These are phyloP conservation scores for Talaromyces sp. DNA, from an alignment of 2,329 filamentous ascomycete species.

Conservation along the genomic window DNA sequence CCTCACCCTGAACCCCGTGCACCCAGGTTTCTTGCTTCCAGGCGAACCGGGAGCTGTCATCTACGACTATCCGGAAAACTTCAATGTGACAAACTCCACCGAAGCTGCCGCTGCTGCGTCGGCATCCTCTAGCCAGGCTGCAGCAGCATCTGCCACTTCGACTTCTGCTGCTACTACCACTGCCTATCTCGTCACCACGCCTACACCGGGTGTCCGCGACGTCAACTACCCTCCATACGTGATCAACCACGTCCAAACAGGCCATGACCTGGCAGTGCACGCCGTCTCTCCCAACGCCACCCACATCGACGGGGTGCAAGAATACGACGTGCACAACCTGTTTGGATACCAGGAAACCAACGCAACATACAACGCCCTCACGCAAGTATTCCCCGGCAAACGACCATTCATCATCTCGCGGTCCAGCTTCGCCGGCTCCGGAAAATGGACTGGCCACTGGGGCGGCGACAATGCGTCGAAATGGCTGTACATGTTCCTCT, in stretches of 20 bases:
- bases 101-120: constrained; percentile 59
- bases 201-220: constrained; percentile 60
- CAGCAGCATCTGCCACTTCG: constrained; percentile 30
- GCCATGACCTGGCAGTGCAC: constrained; percentile 65
- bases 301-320: constrained; percentile 64
- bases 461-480: constrained; percentile 68
- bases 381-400: constrained; percentile 59
- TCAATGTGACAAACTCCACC: constrained; percentile 63
- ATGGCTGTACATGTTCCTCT: constrained; percentile 70
- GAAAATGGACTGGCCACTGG: constrained; percentile 76
- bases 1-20: constrained; percentile 61
- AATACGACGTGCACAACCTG: constrained; percentile 82
- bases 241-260: constrained; percentile 62
- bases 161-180: constrained; percentile 30
- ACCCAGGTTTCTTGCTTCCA: constrained; percentile 60
- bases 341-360: constrained; percentile 71
- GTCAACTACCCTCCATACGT: constrained; percentile 71
- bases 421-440: constrained; percentile 72
- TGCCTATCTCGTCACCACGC: constrained; percentile 54
- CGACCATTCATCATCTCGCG: constrained; percentile 81
- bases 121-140: constrained; percentile 48
- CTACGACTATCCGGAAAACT: constrained; percentile 62
- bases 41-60: constrained; percentile 59
- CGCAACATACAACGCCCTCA: constrained; percentile 68
- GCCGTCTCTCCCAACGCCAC: constrained; percentile 73